These are phyloP conservation scores for Fusarium lyarnte DNA, from an alignment of 2,329 filamentous ascomycete genomes.

Conservation along the genomic window DNA sequence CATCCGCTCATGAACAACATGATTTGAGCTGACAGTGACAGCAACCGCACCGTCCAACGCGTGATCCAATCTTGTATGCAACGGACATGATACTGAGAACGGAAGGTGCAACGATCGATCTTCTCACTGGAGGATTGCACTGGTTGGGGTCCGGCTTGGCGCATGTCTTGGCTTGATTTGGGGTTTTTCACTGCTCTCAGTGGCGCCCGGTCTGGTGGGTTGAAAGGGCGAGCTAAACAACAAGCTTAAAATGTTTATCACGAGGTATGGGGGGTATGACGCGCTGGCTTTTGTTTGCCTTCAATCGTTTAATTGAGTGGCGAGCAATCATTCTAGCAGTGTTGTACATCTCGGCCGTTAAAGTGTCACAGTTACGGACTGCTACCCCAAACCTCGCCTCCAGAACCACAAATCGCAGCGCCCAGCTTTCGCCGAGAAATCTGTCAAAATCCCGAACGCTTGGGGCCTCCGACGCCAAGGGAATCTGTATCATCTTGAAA, in stretches of 20 bases:
- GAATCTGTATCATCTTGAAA: slow-evolving; percentile 8
- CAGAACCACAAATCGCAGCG: not conserved
- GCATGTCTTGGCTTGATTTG: not conserved
- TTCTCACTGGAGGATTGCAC: slow-evolving; percentile 4
- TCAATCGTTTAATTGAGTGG: not conserved
- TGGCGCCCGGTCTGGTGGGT: not conserved
- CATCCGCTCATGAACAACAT: not conserved
- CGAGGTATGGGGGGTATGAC: slow-evolving; percentile 4
- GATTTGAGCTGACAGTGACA: not conserved
- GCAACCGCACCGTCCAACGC: slow-evolving; percentile 2
- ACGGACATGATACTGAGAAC: slow-evolving; percentile 32
- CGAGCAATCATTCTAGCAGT: not conserved
- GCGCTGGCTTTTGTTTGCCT: not conserved
- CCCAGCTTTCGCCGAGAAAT: slow-evolving; percentile 5
- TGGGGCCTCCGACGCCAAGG: slow-evolving; percentile 6
- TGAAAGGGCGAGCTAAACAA: slow-evolving; percentile 3
- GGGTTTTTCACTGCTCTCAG: not conserved
- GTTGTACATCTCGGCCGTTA: not conserved
- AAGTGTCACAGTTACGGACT: not conserved
- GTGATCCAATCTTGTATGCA: slow-evolving; percentile 14
- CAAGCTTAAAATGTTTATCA: slow-evolving; percentile 36
- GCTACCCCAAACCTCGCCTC: slow-evolving; percentile 16
- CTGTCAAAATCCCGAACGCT: slow-evolving; percentile 25
- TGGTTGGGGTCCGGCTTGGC: slow-evolving; percentile 27
- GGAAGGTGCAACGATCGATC: slow-evolving; percentile 39